Evolutionary conservation across 208 protist species (phyloP), one percentile per base, ranked within the genome.

Genomic region (Novymonas esmeraldas): DNA sequence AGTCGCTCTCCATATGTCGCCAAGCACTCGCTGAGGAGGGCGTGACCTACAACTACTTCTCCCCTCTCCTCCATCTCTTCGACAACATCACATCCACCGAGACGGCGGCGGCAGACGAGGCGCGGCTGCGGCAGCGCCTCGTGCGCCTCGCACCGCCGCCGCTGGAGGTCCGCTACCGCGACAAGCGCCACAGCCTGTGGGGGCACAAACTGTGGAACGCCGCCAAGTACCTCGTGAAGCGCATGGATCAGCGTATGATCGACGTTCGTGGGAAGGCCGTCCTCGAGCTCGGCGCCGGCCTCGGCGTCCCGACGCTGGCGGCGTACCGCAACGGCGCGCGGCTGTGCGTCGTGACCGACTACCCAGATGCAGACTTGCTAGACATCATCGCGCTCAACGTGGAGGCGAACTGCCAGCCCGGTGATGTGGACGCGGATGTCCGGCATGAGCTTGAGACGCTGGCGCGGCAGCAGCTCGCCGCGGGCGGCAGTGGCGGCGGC

Each of bases 161-260:
- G 26, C 70, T 90, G n/a, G 54, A 55, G 11, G 82, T 94, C 16
- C 72, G 82, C 50, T 90, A 81, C 64, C 85, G 90, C 13, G 84
- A 91, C 49, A 94, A 94, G 64, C 87, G 84, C 3, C 90, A 96
- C 75, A 94, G 87, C 62, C 70, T 96, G 29, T 96, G 90, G 88
- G 90, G 90, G 11, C 90, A 96, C 64, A 80, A 77, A 34, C 65
- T 96, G 33, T 96, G 90, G 88, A 96, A 96, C 52, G 90, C 90
- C 0, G 90, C 90, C 14, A 92, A 92, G 81, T 96, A 96, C 65
- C 52, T 96, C 26, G 78, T 84, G 13, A 96, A 96, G 79, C 85
- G 84, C 48, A 96, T 96, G 74, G 90, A 96, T 55, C 70, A 81
- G 55, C 65, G 73, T 3, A 59, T 79, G 33, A 94, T 95, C 57